phyloP scores from a whole-genome alignment of 2,329 filamentous ascomycete species.

The Fusarium lateritium region DNA sequence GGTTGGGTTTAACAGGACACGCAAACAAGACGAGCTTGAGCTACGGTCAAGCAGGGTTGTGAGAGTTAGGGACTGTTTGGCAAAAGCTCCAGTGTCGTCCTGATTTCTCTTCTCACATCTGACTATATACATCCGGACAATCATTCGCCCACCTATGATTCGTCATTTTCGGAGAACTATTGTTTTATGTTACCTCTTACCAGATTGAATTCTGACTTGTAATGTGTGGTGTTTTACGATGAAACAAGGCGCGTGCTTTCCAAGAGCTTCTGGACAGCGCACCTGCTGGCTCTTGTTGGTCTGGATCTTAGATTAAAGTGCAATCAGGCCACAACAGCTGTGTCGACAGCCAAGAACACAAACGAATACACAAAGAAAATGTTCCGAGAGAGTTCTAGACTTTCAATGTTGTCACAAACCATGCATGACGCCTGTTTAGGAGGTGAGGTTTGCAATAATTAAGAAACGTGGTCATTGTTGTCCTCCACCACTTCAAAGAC shows the following conservation, averaged over 20 bases:
- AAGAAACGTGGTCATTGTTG: constrained; percentile 20
- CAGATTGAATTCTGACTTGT: background rate
- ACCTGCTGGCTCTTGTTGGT: background rate
- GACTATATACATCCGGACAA: background rate
- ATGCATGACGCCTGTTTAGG: constrained; percentile 2
- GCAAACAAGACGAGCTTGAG: background rate
- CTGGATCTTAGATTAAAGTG: constrained; percentile 9
- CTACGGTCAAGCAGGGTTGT: background rate
- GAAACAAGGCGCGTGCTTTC: constrained; percentile 18
- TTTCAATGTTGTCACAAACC: background rate
- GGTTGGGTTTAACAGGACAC: background rate
- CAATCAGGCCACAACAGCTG: background rate
- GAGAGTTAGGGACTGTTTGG: background rate
- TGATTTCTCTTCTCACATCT: background rate
- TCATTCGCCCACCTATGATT: background rate
- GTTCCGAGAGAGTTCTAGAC: constrained; percentile 4
- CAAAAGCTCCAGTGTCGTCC: background rate
- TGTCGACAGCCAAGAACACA: background rate
- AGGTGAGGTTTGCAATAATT: background rate
- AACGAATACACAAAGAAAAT: background rate
- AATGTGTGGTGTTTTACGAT: constrained; percentile 14
- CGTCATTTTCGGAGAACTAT: background rate
- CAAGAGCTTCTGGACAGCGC: background rate
- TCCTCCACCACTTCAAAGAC: background rate
- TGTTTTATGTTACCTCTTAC: background rate